Percentiles rank a stretch among this genome's conserved stretches.
phyloP scores from a whole-genome alignment of 1,139 yeast genomes.

The Pichia sp. region DNA sequence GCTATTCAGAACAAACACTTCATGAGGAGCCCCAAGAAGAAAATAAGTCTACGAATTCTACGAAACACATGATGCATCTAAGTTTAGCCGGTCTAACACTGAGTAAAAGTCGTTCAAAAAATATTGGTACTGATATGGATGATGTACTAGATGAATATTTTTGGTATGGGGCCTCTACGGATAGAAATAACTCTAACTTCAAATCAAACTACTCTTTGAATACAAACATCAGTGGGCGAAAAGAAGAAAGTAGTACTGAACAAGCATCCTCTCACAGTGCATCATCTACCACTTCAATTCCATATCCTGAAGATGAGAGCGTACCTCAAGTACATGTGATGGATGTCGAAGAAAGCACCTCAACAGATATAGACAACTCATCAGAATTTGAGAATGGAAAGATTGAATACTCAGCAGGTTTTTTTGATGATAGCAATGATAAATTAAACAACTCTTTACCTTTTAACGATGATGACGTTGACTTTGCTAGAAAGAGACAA shows the following conservation, averaged over 20 bases:
- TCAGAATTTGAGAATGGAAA: not conserved
- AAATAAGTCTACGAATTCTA: conserved; percentile 5
- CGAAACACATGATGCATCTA: conserved; percentile 21
- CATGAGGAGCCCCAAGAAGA: conserved; percentile 4
- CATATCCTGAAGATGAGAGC: not conserved
- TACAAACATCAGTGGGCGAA: not conserved
- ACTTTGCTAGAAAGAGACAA: not conserved
- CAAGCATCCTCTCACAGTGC: conserved; percentile 2
- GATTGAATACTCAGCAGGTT: conserved; percentile 8
- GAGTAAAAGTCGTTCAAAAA: conserved; percentile 19
- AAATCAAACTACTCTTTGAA: conserved; percentile 3
- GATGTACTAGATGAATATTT: conserved; percentile 46
- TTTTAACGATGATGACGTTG: not conserved
- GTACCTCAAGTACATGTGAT: conserved; percentile 5
- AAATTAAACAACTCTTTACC: not conserved
- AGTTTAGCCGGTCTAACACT: conserved; percentile 18
- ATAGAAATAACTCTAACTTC: not conserved
- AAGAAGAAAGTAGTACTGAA: not conserved
- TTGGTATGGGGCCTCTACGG: conserved; percentile 43
- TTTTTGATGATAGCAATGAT: not conserved
- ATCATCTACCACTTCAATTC: not conserved
- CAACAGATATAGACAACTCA: not conserved
- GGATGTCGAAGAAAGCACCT: conserved; percentile 6
- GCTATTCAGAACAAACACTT: conserved; percentile 14
- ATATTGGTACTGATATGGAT: conserved; percentile 21